Conservation (phyloP, 345 rosid genomes). For the Alliaria petiolata region DNA sequence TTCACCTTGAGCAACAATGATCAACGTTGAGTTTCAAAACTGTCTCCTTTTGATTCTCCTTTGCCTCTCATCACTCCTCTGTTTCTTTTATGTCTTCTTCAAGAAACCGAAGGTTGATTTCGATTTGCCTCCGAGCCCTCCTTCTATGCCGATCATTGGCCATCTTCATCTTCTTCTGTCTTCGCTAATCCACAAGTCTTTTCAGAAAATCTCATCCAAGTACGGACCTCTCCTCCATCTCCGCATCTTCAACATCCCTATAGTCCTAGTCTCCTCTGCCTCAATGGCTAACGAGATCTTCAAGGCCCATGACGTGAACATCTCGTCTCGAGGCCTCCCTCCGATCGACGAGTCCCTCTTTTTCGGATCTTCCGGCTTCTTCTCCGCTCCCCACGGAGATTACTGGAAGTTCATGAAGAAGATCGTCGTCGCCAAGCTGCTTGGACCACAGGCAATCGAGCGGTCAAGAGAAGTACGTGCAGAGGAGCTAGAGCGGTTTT, state of each 20-base stretch:
- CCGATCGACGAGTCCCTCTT: constrained; percentile 2
- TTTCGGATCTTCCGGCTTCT: constrained; percentile 7
- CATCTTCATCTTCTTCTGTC: constrained; percentile 13
- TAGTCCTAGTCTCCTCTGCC: constrained; percentile 19
- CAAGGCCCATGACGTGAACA: constrained; percentile 1
- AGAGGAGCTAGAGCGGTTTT: constrained; percentile 9
- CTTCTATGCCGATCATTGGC: constrained; percentile 8
- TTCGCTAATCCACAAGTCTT: background rate
- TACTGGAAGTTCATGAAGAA: constrained; percentile 31
- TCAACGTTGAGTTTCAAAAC: background rate
- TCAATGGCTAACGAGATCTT: constrained; percentile 3
- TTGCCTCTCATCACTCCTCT: background rate
- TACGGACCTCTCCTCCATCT: constrained; percentile 19
- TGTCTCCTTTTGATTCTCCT: background rate
- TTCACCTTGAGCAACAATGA: background rate
- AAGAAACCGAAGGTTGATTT: background rate
- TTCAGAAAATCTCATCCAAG: constrained; percentile 3
- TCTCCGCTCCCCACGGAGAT: constrained; percentile 8
- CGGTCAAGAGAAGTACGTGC: constrained; percentile 3
- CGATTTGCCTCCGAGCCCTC: constrained; percentile 16
- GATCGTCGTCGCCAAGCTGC: constrained; percentile 14
- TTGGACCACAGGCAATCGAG: constrained; percentile 18
- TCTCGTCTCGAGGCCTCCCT: background rate
- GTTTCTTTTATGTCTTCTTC: background rate
- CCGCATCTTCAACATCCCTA: constrained; percentile 1